Evolutionary conservation across 768 basidiomycete species (phyloP), one percentile per base, ranked within the genome.

Genomic region (Suillus luteus): DNA sequence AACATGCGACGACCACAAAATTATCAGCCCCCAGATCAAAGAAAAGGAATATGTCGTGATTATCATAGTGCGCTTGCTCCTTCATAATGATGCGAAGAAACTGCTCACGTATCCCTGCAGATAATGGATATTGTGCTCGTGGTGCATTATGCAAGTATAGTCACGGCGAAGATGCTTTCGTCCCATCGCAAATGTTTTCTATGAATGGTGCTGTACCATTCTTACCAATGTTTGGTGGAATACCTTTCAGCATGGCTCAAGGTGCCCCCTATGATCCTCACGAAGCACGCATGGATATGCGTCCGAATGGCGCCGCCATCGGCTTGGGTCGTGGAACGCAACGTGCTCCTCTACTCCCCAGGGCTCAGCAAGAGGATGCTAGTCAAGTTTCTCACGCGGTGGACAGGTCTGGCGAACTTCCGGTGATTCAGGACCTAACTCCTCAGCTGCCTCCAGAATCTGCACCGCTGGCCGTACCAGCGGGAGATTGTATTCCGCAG

Each of bases 71-170:
- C 72, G 95, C 83, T 5, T 44, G 55, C 55, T 51, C 31, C 62
- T 44, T 61, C 48, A 41, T 38, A 55, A 60, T 49, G 66, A 33
- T 49, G 48, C 15, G 49, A 52, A 38, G 35, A 60, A 48, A 59
- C 51, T 61, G 63, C 62, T 64, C 65, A 66, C 60, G 60, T 62
- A 22, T 62, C 52, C 65, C 10, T 58, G 9, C 68, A 98, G 96
- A 96, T 72, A 88, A 88, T 64, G 96, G 96, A 1, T 97, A 89
- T 77, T 99, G 96, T 69, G 86, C 92, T 46, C 87, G 95, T 38
- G 96, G 96, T 55, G 88, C 85, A 22, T 83, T 84, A 65, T 99
- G 96, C 82, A 95, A 93, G 72, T 98, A 87, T 76, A 94, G 92
- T 65, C 96, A 99, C 69, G 94, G 92, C 43, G 92, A 93, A 1